Conservation (phyloP, 2,329 filamentous ascomycete genomes). For the Penicillium brasilianum region DNA sequence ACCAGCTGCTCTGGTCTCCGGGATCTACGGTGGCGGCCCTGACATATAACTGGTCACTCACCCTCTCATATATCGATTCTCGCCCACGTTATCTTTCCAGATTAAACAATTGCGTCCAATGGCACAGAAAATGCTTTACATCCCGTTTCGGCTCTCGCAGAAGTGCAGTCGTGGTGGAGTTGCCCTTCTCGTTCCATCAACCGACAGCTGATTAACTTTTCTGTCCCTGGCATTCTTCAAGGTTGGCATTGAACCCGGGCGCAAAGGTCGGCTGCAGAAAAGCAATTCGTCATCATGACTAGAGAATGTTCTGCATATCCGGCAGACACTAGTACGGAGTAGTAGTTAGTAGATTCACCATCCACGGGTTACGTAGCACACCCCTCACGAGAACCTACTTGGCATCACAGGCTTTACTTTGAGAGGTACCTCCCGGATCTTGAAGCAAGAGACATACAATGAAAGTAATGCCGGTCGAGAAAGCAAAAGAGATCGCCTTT, state of each 20-base stretch:
- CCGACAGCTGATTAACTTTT: neutral
- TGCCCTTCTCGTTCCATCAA: neutral
- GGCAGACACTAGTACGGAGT: neutral
- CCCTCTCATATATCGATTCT: neutral
- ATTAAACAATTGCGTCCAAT: neutral
- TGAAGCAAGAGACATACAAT: neutral
- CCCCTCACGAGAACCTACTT: neutral
- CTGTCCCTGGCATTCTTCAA: neutral
- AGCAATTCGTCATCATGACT: neutral
- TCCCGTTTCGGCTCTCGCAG: neutral
- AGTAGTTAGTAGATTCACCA: neutral
- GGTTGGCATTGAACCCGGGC: neutral
- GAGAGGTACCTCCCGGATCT: neutral
- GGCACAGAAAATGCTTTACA: neutral
- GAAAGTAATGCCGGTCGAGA: neutral
- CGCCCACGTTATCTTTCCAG: neutral
- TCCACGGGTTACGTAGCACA: neutral
- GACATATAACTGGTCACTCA: neutral
- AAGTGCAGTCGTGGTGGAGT: neutral
- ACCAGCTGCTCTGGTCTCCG: neutral
- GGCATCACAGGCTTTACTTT: neutral
- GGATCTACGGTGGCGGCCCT: constrained; percentile 1
- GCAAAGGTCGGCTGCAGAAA: neutral
- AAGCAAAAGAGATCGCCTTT: neutral
- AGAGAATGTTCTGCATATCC: neutral